Conservation (phyloP, 768 basidiomycete genomes). For the Calocybe cyanea region DNA sequence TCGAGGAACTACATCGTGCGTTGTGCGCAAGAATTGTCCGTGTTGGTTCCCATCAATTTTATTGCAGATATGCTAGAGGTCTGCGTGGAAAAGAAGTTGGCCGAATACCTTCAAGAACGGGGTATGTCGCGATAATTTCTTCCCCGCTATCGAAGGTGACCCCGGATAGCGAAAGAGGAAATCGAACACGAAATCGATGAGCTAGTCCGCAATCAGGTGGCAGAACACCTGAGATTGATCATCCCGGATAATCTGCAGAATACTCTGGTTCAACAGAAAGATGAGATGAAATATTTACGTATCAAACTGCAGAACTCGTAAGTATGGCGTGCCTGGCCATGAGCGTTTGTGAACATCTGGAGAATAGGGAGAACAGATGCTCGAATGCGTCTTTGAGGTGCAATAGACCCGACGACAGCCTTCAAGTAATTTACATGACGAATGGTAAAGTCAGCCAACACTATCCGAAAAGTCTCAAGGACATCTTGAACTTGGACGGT, state of each 20-base stretch:
- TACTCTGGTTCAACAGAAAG: slow-evolving; percentile 40
- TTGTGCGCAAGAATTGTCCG: background rate
- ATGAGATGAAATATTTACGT: slow-evolving; percentile 42
- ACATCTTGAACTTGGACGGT: slow-evolving; percentile 53
- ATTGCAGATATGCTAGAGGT: slow-evolving; percentile 43
- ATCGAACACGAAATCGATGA: slow-evolving; percentile 45
- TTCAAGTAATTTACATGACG: slow-evolving; percentile 45
- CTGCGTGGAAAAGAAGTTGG: slow-evolving; percentile 38
- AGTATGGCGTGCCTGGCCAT: slow-evolving; percentile 17
- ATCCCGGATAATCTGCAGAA: slow-evolving; percentile 47
- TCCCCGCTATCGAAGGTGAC: background rate
- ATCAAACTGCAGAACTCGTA: slow-evolving; percentile 55
- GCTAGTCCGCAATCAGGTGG: slow-evolving; percentile 48
- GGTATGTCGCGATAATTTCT: slow-evolving; percentile 27
- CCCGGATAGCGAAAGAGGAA: slow-evolving; percentile 40
- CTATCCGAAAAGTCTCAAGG: slow-evolving; percentile 50
- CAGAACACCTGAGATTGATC: slow-evolving; percentile 39
- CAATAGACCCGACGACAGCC: slow-evolving; percentile 32
- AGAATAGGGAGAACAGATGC: slow-evolving; percentile 51
- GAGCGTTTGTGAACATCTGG: background rate
- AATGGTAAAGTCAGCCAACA: slow-evolving; percentile 42
- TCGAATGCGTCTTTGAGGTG: slow-evolving; percentile 45
- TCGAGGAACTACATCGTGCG: slow-evolving; percentile 48
- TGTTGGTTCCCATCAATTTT: background rate
- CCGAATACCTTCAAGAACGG: slow-evolving; percentile 40